Percentiles rank a stretch among this genome's conserved stretches.
phyloP scores from a whole-genome alignment of 2,329 filamentous ascomycete genomes.

The Stagonosporopsis cucurbitacearum region DNA sequence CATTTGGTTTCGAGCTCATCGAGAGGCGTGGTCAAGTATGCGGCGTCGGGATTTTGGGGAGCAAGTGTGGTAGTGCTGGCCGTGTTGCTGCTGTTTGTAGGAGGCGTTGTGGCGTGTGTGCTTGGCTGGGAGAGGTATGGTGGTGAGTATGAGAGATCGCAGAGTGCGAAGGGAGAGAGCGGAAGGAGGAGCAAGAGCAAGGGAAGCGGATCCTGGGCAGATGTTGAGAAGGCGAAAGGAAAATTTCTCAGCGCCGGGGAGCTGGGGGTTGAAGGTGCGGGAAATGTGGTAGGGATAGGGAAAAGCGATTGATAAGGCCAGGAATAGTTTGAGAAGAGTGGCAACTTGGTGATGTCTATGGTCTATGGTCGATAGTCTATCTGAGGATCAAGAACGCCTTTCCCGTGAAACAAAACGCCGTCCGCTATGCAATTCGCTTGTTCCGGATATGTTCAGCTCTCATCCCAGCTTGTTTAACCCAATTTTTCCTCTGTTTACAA shows the following conservation, averaged over 20 bases:
- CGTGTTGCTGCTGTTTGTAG: constrained; percentile 35
- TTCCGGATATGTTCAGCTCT: not conserved
- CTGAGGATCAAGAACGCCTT: no score
- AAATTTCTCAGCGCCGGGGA: constrained; percentile 38
- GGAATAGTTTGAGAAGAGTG: not conserved
- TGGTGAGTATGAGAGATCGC: constrained; percentile 40
- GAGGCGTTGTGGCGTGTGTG: constrained; percentile 36
- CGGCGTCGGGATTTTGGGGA: constrained; percentile 35
- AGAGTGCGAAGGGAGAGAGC: constrained; percentile 29
- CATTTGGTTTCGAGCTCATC: constrained; percentile 25
- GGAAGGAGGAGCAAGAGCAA: constrained; percentile 14
- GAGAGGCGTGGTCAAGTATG: constrained; percentile 22
- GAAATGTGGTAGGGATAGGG: constrained; percentile 39
- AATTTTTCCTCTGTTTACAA: no score
- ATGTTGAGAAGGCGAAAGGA: constrained; percentile 32
- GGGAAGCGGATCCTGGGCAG: constrained; percentile 18
- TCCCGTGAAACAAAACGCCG: not conserved
- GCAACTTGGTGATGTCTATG: not conserved
- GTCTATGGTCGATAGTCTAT: not conserved
- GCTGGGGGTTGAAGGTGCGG: constrained; percentile 33
- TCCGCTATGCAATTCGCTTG: not conserved
- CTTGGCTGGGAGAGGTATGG: constrained; percentile 32
- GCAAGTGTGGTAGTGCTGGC: constrained; percentile 30
- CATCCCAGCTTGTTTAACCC: no score
- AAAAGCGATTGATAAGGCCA: constrained; percentile 39